Evolutionary conservation across 306 rosid genomes (phyloP).

Genomic region (Pyrus pyrifolia): DNA sequence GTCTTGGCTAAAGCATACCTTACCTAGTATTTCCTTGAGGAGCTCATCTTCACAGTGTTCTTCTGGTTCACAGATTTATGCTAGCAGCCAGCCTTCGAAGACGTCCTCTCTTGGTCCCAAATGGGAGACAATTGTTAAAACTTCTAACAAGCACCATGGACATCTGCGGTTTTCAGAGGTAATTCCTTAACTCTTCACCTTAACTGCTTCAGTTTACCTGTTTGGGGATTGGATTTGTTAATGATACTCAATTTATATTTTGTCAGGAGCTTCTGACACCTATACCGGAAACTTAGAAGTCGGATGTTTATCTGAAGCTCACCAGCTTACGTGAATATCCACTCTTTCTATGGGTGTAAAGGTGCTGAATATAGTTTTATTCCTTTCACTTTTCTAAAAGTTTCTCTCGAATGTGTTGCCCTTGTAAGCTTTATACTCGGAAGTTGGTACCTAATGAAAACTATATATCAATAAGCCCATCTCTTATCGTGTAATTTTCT

Average conservation of each 20-base stretch:
- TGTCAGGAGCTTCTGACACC: slow-evolving; percentile 52
- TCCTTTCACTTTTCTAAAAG: background rate
- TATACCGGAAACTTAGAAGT: slow-evolving; percentile 58
- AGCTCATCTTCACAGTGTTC: slow-evolving; percentile 33
- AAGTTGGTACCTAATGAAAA: slow-evolving; percentile 16
- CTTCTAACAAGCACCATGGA: slow-evolving; percentile 34
- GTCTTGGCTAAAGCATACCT: slow-evolving; percentile 81
- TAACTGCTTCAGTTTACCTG: slow-evolving; percentile 8
- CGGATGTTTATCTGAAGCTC: slow-evolving; percentile 18
- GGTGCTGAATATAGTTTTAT: background rate
- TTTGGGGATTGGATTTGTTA: slow-evolving; percentile 3
- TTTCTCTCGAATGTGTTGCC: background rate
- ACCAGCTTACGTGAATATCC: slow-evolving; percentile 1
- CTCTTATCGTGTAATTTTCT: slow-evolving; percentile 17
- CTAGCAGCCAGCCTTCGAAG: slow-evolving; percentile 17
- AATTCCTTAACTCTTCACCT: slow-evolving; percentile 20
- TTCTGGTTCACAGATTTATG: slow-evolving; percentile 19
- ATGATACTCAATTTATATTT: slow-evolving; percentile 8
- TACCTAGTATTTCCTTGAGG: slow-evolving; percentile 53
- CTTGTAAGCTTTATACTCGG: background rate
- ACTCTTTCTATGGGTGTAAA: background rate
- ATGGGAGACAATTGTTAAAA: slow-evolving; percentile 51
- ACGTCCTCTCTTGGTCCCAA: slow-evolving; percentile 26
- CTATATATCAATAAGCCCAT: slow-evolving; percentile 30
- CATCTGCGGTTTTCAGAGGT: slow-evolving; percentile 58